Base-by-base conservation (phyloP, 768 basidiomycete species). In the Mycena maculata region DNA sequence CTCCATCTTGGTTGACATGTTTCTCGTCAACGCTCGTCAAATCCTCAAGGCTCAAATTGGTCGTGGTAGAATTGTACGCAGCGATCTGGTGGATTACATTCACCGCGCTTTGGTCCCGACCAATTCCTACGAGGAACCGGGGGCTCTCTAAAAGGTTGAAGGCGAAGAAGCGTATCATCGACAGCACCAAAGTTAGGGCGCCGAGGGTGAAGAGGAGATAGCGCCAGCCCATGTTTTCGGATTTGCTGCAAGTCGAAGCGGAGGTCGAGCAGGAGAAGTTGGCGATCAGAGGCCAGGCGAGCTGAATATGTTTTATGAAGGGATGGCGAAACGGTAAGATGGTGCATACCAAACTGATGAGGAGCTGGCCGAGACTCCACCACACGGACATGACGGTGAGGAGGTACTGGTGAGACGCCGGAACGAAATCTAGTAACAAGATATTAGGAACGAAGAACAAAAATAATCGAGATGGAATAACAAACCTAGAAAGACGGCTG, bases 301-400 rank as follows among this genome's bases (percentile, higher is more conserved):
- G 80, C 84, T 90, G 63, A 50, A 50, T 28, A 9, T 45, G 20
- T 30, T 16, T 52, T 22, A 50, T 28, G 18, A 31, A 10, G 36
- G 22, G 39, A 1, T 18, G 13, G 23, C 23, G 18, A 38, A n/a
- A 25, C 53, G 30, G 36, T 33, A 28, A 42, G 45, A 36, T 20
- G 42, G 18, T 50, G 41, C 58, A 36, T 60, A 81, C 81, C 53
- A 85, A 67, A 68, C 79, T 82, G 25, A 87, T 89, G 52, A 90
- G 73, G 0, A 92, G 83, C 74, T 92, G 92, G 3, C 91, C 91
- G 36, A 93, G 82, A 7, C 90, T 89, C 92, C 92, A 94, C 89
- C 90, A 93, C 39, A 92, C 86, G 0, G 91, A 92, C 20, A 93
- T 82, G 16, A 93, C 79, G 0, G 92, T 92, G 36, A 93, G 80